Conservation (phyloP, 495 filamentous ascomycete species). For the Penicillium subrubescens region DNA sequence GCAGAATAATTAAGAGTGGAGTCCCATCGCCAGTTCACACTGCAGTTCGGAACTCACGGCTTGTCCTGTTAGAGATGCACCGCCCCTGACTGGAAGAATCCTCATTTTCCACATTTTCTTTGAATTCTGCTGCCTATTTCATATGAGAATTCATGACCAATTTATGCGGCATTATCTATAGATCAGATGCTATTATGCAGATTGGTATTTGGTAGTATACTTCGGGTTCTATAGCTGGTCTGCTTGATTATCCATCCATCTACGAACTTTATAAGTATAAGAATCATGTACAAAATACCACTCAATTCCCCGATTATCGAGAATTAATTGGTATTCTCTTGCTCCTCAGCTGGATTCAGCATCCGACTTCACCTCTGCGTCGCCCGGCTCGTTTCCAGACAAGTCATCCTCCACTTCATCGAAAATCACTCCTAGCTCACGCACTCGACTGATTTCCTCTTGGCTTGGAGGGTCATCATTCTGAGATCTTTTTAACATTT, state of each 20-base stretch:
- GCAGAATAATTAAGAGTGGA: neutral
- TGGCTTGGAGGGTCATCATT: neutral
- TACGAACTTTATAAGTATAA: too few relatives aligned
- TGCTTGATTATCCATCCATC: too few relatives aligned
- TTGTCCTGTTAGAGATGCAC: neutral
- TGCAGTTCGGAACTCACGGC: neutral
- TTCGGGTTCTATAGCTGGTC: too few relatives aligned
- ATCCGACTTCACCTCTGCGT: neutral
- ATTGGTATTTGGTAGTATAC: neutral
- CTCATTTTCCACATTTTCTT: neutral
- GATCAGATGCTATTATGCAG: neutral
- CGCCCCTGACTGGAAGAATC: neutral
- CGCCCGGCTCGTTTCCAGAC: neutral
- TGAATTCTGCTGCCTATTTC: neutral
- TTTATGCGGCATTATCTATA: neutral
- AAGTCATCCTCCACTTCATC: neutral
- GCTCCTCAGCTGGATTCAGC: neutral
- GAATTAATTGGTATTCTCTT: too few relatives aligned
- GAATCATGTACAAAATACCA: too few relatives aligned
- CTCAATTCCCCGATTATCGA: too few relatives aligned
- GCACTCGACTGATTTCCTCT: neutral
- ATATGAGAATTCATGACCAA: neutral
- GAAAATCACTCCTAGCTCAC: neutral
- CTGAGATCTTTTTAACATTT: neutral
- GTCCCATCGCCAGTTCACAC: neutral